These are phyloP conservation scores for Lasiodiplodia theobromae DNA, from an alignment of 2,329 filamentous ascomycete genomes.

Conservation along the genomic window DNA sequence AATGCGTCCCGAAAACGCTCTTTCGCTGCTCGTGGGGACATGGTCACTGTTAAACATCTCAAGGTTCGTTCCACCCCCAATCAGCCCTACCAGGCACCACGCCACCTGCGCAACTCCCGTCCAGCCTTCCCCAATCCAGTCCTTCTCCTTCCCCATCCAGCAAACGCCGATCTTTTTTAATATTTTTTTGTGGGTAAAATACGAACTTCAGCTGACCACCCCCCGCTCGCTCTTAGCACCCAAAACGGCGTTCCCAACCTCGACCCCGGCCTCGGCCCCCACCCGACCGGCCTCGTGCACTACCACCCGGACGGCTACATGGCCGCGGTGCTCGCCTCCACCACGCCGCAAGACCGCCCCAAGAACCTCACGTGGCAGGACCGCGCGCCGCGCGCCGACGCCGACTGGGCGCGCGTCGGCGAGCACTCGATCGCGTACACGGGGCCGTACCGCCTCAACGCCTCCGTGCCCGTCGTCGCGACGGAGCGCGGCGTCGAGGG, in stretches of 20 bases:
- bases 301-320: conserved; percentile 40
- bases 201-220: background rate
- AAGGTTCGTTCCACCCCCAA: background rate
- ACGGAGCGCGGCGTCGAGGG: background rate
- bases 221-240: conserved; percentile 74
- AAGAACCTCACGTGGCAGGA: conserved; percentile 37
- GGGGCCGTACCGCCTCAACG: conserved; percentile 33
- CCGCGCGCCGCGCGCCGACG: conserved; percentile 35
- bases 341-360: conserved; percentile 36
- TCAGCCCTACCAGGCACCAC: no score
- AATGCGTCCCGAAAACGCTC: background rate
- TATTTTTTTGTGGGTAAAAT: background rate
- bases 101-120: background rate
- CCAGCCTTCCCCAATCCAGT: no score
- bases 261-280: conserved; percentile 69
- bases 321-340: conserved; percentile 40
- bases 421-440: conserved; percentile 41
- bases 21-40: conserved; percentile 4
- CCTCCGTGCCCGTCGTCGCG: conserved; percentile 2
- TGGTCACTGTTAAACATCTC: conserved; percentile 5
- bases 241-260: conserved; percentile 98
- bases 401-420: conserved; percentile 41
- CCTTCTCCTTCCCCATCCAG: background rate
- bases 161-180: background rate
- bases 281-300: conserved; percentile 35